Base-by-base conservation (phyloP, 305 asterid species). In the Fraxinus dipetala region DNA sequence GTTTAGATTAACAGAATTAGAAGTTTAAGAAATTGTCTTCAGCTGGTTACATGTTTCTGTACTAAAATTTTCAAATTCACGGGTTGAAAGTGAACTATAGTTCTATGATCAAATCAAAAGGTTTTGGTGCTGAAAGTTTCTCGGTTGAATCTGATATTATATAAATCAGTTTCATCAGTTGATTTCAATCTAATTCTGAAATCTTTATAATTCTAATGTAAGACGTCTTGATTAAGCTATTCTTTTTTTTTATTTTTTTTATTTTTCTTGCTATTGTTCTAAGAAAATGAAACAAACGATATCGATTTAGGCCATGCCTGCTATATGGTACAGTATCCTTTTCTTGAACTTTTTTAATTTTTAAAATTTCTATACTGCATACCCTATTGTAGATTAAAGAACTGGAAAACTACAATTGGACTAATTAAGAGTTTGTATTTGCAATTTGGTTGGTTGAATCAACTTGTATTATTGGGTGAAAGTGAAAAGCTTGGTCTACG, bases 21-120 rank as follows among this genome's bases (percentile, higher is more conserved):
- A 34, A 59, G 77, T 13, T 79, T 28, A 26, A 80, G 75, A 80
- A 77, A 40, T 34, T 78, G 43, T 43, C 56, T 80, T 43, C n/a
- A 40, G 14, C 10, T 48, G 74, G 18, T 70, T 75, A 22, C 18
- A 0, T 65, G 73, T 20, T 54, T 51, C 11, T 45, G 63, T 18
- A 1, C 74, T 31, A 65, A 80, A 63, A 13, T 65, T 26, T 82
- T 16, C 69, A 36, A 5, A 8, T 51, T 13, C 78, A 3, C 43
- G 63, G 78, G 8, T n/a, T 40, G 59, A 28, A 18, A 75, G 78
- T 74, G 32, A 22, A 74, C 14, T 24, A 24, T 38, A 36, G 18
- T 35, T 35, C 56, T 36, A 20, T 1, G 8, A 35, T n/a, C 48
- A 74, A 75, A 75, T 36, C 32, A 67, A 11, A 22, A 78, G 35